Evolutionary conservation across 2,329 filamentous ascomycete genomes (phyloP).

Genomic region (Mollisia scopiformis): DNA sequence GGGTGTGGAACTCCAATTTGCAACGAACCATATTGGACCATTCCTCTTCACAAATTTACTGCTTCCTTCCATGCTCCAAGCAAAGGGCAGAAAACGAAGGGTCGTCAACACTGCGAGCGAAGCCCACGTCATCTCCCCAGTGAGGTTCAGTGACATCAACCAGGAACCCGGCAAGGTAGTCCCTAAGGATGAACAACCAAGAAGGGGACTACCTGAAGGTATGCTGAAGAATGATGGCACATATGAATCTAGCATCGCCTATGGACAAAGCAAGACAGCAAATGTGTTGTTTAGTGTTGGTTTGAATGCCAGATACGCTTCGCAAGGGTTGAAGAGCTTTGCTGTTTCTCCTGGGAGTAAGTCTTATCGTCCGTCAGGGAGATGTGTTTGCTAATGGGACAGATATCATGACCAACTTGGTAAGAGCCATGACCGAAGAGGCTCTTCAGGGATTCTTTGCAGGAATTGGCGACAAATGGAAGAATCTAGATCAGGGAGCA

Average conservation of each 20-base stretch:
- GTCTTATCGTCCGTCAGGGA: background rate
- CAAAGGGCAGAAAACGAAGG: constrained; percentile 6
- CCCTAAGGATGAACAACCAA: constrained; percentile 8
- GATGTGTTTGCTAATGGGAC: background rate
- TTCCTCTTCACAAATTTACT: constrained; percentile 26
- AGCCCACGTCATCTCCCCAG: constrained; percentile 31
- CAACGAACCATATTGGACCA: constrained; percentile 25
- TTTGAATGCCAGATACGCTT: constrained; percentile 16
- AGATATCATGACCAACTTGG: constrained; percentile 22
- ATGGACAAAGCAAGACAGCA: constrained; percentile 49
- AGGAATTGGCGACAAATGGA: constrained; percentile 7
- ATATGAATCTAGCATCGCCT: constrained; percentile 35
- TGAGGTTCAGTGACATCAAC: constrained; percentile 31
- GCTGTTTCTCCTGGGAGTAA: constrained; percentile 27
- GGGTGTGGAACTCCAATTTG: constrained; percentile 26
- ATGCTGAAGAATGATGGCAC: constrained; percentile 17
- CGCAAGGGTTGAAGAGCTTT: constrained; percentile 13
- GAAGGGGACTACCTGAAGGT: constrained; percentile 10
- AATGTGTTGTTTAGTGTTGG: constrained; percentile 38
- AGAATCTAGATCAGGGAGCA: constrained; percentile 19
- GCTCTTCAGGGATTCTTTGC: constrained; percentile 3
- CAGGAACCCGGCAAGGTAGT: constrained; percentile 28
- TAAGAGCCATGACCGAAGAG: constrained; percentile 11
- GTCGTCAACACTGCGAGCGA: constrained; percentile 23
- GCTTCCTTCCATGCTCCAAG: background rate